Percentiles rank a stretch among this genome's conserved stretches.
phyloP scores from a whole-genome alignment of 2,329 filamentous ascomycete genomes.

The Exophiala aquamarina region DNA sequence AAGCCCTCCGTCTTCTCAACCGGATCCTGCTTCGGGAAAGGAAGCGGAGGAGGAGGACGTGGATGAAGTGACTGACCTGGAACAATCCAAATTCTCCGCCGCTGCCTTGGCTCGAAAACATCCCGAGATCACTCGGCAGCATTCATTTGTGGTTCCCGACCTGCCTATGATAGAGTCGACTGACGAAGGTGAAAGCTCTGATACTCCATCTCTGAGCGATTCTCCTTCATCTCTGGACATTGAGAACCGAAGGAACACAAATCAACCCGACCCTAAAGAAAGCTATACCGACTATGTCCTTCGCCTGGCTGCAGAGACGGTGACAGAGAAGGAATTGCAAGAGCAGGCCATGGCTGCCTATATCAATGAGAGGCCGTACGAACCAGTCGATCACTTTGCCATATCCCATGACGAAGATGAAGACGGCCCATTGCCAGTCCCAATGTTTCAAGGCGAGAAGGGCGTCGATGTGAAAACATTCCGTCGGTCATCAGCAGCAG shows the following conservation, averaged over 20 bases:
- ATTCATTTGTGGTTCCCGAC: conserved; percentile 62
- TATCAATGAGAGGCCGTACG: conserved; percentile 48
- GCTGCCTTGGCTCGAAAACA: conserved; percentile 37
- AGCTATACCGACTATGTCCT: conserved; percentile 74
- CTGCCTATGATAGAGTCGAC: conserved; percentile 63
- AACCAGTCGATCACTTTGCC: conserved; percentile 49
- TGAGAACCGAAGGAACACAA: conserved; percentile 34
- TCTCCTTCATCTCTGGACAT: conserved; percentile 35
- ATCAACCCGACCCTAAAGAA: conserved; percentile 52
- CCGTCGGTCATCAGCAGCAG: conserved; percentile 44
- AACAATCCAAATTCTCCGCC: conserved; percentile 48
- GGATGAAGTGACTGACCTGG: conserved; percentile 22
- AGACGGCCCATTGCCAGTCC: conserved; percentile 30
- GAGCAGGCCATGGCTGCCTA: conserved; percentile 57
- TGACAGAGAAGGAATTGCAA: conserved; percentile 73
- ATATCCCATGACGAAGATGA: conserved; percentile 37
- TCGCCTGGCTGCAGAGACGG: conserved; percentile 72
- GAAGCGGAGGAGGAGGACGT: conserved; percentile 12
- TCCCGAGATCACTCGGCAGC: conserved; percentile 41
- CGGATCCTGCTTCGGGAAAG: background rate
- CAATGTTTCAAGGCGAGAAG: conserved; percentile 29
- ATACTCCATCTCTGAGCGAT: conserved; percentile 45
- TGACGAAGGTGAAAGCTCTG: conserved; percentile 50
- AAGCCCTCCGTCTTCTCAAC: conserved; percentile 2
- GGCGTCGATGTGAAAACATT: conserved; percentile 33